Percentiles rank a stretch among this genome's conserved stretches.
These are phyloP conservation scores for Cutaneotrichosporon daszewskae DNA, from an alignment of 1,284 basidiomycete genomes.

Conservation along the genomic window DNA sequence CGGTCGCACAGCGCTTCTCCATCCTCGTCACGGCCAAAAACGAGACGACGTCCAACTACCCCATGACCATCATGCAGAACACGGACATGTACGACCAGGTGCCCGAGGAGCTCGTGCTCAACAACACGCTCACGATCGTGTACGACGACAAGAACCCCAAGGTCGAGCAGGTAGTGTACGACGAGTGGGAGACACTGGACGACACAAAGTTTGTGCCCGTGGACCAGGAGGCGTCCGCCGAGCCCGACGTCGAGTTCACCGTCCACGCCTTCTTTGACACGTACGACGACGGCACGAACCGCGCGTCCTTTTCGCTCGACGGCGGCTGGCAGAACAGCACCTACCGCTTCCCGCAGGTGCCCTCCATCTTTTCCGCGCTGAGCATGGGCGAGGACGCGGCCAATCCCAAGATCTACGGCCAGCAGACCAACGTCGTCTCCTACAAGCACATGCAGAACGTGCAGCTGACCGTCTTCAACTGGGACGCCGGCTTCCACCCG, in stretches of 20 bases:
- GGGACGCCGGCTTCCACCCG: conserved; percentile 52
- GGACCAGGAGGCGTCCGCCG: conserved; percentile 33
- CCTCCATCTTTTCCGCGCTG: conserved; percentile 67
- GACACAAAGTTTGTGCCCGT: conserved; percentile 49
- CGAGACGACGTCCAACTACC: conserved; percentile 76
- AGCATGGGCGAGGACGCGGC: conserved; percentile 69
- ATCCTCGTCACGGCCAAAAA: conserved; percentile 84
- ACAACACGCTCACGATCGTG: conserved; percentile 67
- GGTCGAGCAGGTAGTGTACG: conserved; percentile 14
- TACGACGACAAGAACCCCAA: conserved; percentile 53
- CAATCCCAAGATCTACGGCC: conserved; percentile 67
- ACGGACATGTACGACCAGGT: conserved; percentile 65
- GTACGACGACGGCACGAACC: conserved; percentile 48
- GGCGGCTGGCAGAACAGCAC: conserved; percentile 32
- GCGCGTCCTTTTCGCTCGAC: conserved; percentile 48
- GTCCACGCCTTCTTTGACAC: conserved; percentile 51
- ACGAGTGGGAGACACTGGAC: conserved; percentile 41
- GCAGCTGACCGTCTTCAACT: conserved; percentile 77
- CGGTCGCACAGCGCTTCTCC: conserved; percentile 90
- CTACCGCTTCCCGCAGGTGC: conserved; percentile 54
- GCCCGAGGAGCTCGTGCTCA: conserved; percentile 65
- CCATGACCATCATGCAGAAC: conserved; percentile 85
- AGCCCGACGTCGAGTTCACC: conserved; percentile 41
- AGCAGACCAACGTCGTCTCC: conserved; percentile 60
- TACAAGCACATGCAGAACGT: conserved; percentile 69